Evolutionary conservation across 2,329 filamentous ascomycete genomes (phyloP).

Genomic region (Hyphodiscus sp.): DNA sequence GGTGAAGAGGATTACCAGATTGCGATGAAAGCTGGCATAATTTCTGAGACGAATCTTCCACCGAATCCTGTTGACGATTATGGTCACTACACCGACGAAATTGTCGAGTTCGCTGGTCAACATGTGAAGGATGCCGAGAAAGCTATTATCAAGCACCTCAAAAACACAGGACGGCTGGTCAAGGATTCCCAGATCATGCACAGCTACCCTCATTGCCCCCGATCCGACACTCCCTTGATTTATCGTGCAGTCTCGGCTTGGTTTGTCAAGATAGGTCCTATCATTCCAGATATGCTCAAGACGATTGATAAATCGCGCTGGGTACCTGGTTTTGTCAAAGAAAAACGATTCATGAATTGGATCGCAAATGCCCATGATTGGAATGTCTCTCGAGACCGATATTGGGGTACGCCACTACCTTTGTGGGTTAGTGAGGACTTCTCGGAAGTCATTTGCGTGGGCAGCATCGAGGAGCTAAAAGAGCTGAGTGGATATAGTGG

Average conservation of each 20-base stretch:
- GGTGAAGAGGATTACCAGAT: conserved; percentile 95
- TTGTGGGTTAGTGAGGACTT: conserved; percentile 88
- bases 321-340: conserved; percentile 87
- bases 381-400: conserved; percentile 90
- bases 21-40: conserved; percentile 67
- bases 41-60: conserved; percentile 69
- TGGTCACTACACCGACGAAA: conserved; percentile 70
- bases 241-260: conserved; percentile 88
- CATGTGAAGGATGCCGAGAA: conserved; percentile 92
- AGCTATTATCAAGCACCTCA: conserved; percentile 84
- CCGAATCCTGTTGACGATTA: conserved; percentile 86
- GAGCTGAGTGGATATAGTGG: conserved; percentile 80
- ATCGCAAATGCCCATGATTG: conserved; percentile 87
- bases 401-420: conserved; percentile 91
- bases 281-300: conserved; percentile 81
- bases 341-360: conserved; percentile 87
- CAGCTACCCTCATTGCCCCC: conserved; percentile 88
- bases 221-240: conserved; percentile 92
- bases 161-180: conserved; percentile 67
- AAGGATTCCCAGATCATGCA: conserved; percentile 85
- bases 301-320: conserved; percentile 87
- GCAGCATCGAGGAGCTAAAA: conserved; percentile 78
- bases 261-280: conserved; percentile 84
- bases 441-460: conserved; percentile 80
- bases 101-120: conserved; percentile 76